Conservation (phyloP, 164 flowering plant species). For the Vitis labrusca region DNA sequence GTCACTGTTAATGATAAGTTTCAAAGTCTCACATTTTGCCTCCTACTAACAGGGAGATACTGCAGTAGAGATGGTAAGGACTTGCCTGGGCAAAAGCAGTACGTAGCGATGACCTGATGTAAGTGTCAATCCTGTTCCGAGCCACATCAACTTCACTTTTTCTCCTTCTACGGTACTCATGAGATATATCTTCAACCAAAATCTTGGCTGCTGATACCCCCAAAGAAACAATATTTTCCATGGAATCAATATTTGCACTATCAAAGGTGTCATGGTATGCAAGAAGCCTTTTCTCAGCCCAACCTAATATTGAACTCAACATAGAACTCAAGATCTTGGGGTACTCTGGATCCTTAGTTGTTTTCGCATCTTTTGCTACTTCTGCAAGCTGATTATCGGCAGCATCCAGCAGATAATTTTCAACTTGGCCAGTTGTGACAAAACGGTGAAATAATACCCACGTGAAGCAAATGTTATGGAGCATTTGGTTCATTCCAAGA, state of each 20-base stretch:
- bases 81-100: slow-evolving; percentile 94
- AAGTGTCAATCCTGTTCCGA: slow-evolving; percentile 68
- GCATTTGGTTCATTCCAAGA: slow-evolving; percentile 72
- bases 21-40: background rate
- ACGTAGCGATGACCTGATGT: slow-evolving; percentile 86
- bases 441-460: slow-evolving; percentile 84
- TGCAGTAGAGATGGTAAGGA: slow-evolving; percentile 8
- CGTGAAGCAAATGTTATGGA: slow-evolving; percentile 82
- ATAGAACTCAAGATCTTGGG: slow-evolving; percentile 66
- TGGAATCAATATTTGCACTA: slow-evolving; percentile 49
- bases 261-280: slow-evolving; percentile 83
- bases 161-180: slow-evolving; percentile 68
- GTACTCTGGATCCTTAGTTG: slow-evolving; percentile 63
- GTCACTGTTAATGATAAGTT: background rate
- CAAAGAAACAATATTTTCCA: slow-evolving; percentile 71
- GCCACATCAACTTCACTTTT: slow-evolving; percentile 67
- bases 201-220: slow-evolving; percentile 72
- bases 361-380: slow-evolving; percentile 80
- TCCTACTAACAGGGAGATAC: background rate
- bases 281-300: slow-evolving; percentile 88
- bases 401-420: slow-evolving; percentile 66
- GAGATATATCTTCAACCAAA: slow-evolving; percentile 79
- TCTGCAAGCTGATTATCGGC: slow-evolving; percentile 65
- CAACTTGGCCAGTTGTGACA: slow-evolving; percentile 70
- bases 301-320: slow-evolving; percentile 62